Conservation (phyloP, 345 rosid species). For the Eucalyptus virginea region DNA sequence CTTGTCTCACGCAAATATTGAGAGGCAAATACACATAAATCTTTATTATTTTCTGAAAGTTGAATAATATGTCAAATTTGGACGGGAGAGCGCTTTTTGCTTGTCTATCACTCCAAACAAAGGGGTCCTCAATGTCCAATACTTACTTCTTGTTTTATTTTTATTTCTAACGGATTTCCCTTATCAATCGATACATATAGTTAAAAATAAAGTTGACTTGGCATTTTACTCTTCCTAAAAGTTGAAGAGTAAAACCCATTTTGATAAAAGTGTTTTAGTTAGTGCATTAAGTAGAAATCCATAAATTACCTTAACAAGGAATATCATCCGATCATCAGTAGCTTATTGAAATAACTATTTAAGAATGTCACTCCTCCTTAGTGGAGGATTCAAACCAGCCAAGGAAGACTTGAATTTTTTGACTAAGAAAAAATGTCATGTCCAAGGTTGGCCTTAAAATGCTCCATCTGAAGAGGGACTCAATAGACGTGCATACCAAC, state of each 20-base stretch:
- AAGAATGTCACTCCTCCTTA: not conserved
- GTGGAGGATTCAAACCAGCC: not conserved
- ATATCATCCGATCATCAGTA: not conserved
- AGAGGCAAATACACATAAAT: not conserved
- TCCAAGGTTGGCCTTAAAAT: not conserved
- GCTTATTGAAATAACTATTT: not conserved
- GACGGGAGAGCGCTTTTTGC: not conserved
- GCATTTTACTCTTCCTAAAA: not conserved
- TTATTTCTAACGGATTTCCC: not conserved
- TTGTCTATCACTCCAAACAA: not conserved
- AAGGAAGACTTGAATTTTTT: not conserved
- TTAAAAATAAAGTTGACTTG: not conserved
- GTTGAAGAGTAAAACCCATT: not conserved
- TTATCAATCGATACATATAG: not conserved
- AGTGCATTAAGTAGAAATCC: not conserved
- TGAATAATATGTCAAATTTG: not conserved
- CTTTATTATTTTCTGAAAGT: not conserved
- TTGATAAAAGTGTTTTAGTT: not conserved
- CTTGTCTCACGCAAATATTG: not conserved
- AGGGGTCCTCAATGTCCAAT: not conserved
- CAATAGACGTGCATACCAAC: not conserved
- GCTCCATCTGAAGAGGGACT: not conserved
- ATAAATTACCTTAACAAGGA: not conserved
- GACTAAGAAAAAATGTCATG: not conserved
- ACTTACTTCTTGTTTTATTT: not conserved